Percentiles rank a stretch among this genome's conserved stretches.
These are phyloP conservation scores for Suillus subaureus DNA, from an alignment of 768 basidiomycete genomes.

Conservation along the genomic window DNA sequence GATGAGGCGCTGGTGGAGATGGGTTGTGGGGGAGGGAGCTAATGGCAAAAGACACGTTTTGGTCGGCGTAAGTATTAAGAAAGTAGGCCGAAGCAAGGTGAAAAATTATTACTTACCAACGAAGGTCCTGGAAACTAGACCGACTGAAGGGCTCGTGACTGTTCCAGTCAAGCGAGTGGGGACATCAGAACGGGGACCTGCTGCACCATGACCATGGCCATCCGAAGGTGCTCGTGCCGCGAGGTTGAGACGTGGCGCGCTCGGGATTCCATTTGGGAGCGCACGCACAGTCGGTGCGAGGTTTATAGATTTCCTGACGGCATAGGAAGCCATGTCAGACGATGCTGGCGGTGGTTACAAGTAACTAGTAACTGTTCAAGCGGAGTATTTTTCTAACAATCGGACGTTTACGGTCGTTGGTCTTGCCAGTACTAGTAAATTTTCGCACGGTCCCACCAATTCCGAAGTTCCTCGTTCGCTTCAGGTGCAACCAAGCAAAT, in stretches of 20 bases:
- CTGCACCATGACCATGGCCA: slow-evolving; percentile 55
- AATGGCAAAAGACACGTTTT: slow-evolving; percentile 9
- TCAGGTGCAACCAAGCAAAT: neutral
- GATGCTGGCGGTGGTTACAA: slow-evolving; percentile 1
- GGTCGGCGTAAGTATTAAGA: slow-evolving; percentile 18
- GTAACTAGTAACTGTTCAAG: neutral
- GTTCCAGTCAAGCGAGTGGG: slow-evolving; percentile 67
- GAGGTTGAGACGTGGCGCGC: slow-evolving; percentile 74
- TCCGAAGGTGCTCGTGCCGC: slow-evolving; percentile 62
- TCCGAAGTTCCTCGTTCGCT: neutral
- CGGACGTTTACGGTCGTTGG: slow-evolving; percentile 3
- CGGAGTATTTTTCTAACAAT: slow-evolving; percentile 6
- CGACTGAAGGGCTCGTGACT: slow-evolving; percentile 46
- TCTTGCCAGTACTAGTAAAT: neutral
- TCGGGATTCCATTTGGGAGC: slow-evolving; percentile 79
- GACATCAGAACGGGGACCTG: slow-evolving; percentile 59
- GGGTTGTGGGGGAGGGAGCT: slow-evolving; percentile 54
- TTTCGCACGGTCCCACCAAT: neutral
- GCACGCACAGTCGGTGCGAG: slow-evolving; percentile 80
- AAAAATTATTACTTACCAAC: slow-evolving; percentile 48
- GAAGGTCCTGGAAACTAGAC: slow-evolving; percentile 67
- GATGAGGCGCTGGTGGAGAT: slow-evolving; percentile 69
- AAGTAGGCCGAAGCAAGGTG: slow-evolving; percentile 13
- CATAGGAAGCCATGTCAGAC: slow-evolving; percentile 61
- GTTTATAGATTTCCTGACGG: slow-evolving; percentile 81